These are phyloP conservation scores for Sanguinoderma infundibulare DNA, from an alignment of 1,284 basidiomycete species.

Conservation along the genomic window DNA sequence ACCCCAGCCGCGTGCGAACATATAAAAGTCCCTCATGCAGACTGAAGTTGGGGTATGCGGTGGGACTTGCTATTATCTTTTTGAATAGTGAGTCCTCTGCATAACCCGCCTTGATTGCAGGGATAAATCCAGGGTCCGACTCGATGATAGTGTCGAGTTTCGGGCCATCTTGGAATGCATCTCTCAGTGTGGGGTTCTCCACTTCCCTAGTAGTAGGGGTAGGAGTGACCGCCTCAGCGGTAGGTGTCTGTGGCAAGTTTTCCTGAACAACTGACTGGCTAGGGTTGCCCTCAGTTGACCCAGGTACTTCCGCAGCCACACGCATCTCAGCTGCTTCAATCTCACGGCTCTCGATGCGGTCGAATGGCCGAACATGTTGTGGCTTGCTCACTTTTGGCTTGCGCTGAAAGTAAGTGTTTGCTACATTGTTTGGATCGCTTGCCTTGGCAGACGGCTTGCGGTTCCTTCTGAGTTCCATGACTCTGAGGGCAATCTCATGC, in stretches of 20 bases:
- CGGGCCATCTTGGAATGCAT: not conserved
- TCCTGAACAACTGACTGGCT: too few relatives aligned
- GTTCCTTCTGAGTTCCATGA: not conserved
- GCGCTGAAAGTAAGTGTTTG: not conserved
- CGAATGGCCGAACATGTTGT: too few relatives aligned
- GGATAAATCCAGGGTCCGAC: not conserved
- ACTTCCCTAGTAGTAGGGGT: too few relatives aligned
- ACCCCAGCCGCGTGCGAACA: constrained; percentile 18
- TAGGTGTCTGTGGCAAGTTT: too few relatives aligned
- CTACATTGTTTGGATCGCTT: not conserved
- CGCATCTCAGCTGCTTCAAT: not conserved
- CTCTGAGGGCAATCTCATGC: not conserved
- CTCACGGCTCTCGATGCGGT: not conserved
- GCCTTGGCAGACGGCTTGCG: not conserved
- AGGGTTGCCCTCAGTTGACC: too few relatives aligned
- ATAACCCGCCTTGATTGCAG: not conserved
- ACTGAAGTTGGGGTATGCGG: not conserved
- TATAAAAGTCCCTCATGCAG: constrained; percentile 10
- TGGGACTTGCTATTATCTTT: not conserved
- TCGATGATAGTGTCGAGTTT: not conserved
- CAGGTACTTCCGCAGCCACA: too few relatives aligned
- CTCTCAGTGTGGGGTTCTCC: not conserved
- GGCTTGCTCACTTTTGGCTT: not conserved
- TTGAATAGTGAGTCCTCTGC: not conserved
- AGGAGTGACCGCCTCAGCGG: too few relatives aligned